phyloP scores from a whole-genome alignment of 1,139 yeast genomes.

The Pichia norvegensis region DNA sequence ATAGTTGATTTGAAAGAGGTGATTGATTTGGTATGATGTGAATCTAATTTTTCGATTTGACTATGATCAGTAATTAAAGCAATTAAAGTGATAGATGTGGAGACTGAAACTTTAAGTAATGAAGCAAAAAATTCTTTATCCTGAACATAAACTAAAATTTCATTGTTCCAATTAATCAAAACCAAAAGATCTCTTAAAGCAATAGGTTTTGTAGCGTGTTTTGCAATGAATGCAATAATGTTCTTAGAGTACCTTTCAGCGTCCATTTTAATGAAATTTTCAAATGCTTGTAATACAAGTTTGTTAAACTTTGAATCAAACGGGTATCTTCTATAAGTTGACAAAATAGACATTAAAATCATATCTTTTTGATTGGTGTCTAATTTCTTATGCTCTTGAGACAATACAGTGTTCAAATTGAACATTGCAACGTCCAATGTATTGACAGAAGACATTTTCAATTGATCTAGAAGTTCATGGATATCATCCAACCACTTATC shows the following conservation, averaged over 20 bases:
- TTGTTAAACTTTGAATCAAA: slow-evolving; percentile 43
- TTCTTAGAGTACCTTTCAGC: slow-evolving; percentile 29
- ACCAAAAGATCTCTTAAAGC: slow-evolving; percentile 52
- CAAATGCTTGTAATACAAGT: slow-evolving; percentile 34
- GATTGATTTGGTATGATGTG: slow-evolving; percentile 44
- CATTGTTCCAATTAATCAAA: slow-evolving; percentile 49
- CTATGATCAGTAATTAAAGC: slow-evolving; percentile 8
- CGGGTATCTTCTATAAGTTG: slow-evolving; percentile 36
- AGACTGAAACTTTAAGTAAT: slow-evolving; percentile 12
- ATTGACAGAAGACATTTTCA: slow-evolving; percentile 19
- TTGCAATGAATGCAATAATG: slow-evolving; percentile 34
- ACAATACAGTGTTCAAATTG: slow-evolving; percentile 17
- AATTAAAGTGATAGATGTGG: slow-evolving; percentile 16
- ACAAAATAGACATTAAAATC: slow-evolving; percentile 16
- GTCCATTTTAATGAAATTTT: slow-evolving; percentile 30
- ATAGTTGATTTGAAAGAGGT: slow-evolving; percentile 37
- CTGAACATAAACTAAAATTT: slow-evolving; percentile 19
- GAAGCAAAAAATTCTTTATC: slow-evolving; percentile 13
- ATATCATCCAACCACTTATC: slow-evolving; percentile 15
- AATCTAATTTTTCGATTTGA: slow-evolving; percentile 22
- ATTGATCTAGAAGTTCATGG: slow-evolving; percentile 14
- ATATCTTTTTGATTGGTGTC: slow-evolving; percentile 14
- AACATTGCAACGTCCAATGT: slow-evolving; percentile 15
- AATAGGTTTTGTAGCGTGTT: slow-evolving; percentile 32
- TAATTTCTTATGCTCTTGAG: slow-evolving; percentile 8